phyloP scores from a whole-genome alignment of 257 asterid genomes.

The Capsicum chinense region DNA sequence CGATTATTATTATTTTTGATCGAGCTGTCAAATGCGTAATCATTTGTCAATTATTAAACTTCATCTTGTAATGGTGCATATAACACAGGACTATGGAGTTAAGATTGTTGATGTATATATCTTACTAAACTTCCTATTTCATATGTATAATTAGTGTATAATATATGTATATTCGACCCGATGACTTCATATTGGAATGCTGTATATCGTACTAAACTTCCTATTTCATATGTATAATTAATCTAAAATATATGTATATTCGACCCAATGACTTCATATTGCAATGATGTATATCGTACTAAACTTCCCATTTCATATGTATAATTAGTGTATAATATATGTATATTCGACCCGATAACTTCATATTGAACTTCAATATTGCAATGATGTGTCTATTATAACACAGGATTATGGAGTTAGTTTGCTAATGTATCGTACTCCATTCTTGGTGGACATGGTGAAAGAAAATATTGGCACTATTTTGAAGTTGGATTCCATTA shows the following conservation, averaged over 20 bases:
- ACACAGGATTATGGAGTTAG: slow-evolving; percentile 73
- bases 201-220: too few relatives aligned
- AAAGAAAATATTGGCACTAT: slow-evolving; percentile 58
- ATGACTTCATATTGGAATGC: too few relatives aligned
- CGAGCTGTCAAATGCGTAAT: neutral
- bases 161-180: neutral
- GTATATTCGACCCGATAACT: neutral
- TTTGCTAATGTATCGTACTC: slow-evolving; percentile 74
- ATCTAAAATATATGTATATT: neutral
- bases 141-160: neutral
- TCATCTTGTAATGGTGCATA: too few relatives aligned
- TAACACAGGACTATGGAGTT: too few relatives aligned
- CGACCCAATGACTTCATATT: too few relatives aligned
- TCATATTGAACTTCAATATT: too few relatives aligned
- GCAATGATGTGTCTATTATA: neutral
- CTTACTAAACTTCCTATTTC: too few relatives aligned
- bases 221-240: too few relatives aligned
- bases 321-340: neutral
- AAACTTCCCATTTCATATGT: too few relatives aligned
- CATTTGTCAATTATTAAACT: too few relatives aligned
- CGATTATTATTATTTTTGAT: neutral
- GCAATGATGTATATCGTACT: too few relatives aligned
- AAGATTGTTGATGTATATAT: too few relatives aligned
- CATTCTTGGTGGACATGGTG: slow-evolving; percentile 73
- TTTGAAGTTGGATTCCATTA: slow-evolving; percentile 68